A percentile compares a stretch with the other conserved stretches of the same genome.
These are phyloP conservation scores for Colletotrichum orchidophilum DNA, from an alignment of 2,329 filamentous ascomycete genomes.

Conservation along the genomic window DNA sequence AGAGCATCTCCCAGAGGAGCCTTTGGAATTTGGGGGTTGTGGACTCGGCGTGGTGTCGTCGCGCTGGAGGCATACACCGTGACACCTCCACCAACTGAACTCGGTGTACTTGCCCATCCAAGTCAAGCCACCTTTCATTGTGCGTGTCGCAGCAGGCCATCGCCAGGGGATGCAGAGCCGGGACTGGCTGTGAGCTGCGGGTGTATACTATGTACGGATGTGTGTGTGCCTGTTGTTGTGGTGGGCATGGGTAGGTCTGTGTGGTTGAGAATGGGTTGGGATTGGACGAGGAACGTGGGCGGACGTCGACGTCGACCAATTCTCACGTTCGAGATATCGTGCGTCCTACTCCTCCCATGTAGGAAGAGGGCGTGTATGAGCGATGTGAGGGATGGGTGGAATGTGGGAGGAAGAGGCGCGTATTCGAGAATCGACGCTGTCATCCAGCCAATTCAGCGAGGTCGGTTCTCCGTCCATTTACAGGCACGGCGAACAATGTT, in stretches of 20 bases:
- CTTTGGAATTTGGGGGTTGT: slow-evolving; percentile 2
- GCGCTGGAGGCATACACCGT: slow-evolving; percentile 1
- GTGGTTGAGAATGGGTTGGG: slow-evolving; percentile 7
- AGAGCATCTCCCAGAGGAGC: neutral
- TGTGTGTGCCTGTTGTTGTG: neutral
- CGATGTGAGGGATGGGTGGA: slow-evolving; percentile 26
- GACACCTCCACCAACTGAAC: slow-evolving; percentile 22
- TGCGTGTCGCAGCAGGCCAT: neutral
- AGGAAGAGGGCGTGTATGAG: slow-evolving; percentile 4
- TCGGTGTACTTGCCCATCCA: slow-evolving; percentile 17
- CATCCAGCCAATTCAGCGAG: neutral
- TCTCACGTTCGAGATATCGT: neutral
- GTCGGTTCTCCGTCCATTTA: neutral
- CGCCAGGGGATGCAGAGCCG: neutral
- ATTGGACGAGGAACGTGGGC: slow-evolving; percentile 10
- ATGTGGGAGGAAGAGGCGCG: slow-evolving; percentile 2
- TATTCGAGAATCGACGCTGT: neutral
- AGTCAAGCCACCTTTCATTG: slow-evolving; percentile 10
- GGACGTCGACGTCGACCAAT: neutral
- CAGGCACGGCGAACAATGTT: neutral
- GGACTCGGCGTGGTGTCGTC: neutral
- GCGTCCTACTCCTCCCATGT: neutral
- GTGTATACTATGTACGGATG: too few relatives aligned
- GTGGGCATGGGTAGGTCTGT: neutral
- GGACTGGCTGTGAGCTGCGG: neutral